Evolutionary conservation across 2,329 filamentous ascomycete genomes (phyloP).

Genomic region (Neonectria punicea): DNA sequence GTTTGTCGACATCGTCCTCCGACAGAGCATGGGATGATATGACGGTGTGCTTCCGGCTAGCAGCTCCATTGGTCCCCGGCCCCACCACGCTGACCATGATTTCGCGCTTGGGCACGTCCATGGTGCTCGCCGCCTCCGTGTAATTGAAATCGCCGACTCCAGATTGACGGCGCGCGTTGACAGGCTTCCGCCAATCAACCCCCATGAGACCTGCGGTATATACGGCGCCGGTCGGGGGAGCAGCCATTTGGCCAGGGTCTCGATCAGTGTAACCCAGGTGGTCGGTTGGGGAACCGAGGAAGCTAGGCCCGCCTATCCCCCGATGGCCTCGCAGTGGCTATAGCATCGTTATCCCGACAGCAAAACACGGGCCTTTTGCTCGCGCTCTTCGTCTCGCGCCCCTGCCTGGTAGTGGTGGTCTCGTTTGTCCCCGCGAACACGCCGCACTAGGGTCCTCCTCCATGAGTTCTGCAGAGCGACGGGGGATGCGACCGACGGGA

Average conservation of each 20-base stretch:
- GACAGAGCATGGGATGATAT: conserved; percentile 33
- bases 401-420: conserved; percentile 7
- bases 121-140: conserved; percentile 23
- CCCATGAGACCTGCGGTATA: conserved; percentile 37
- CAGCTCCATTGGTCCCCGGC: conserved; percentile 24
- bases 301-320: conserved; percentile 42
- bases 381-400: conserved; percentile 13
- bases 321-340: conserved; percentile 26
- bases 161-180: conserved; percentile 26
- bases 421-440: conserved; percentile 20
- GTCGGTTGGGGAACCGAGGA: conserved; percentile 41
- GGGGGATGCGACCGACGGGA: conserved; percentile 1
- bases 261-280: conserved; percentile 38
- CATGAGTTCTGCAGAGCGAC: conserved; percentile 15
- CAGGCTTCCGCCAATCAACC: conserved; percentile 37
- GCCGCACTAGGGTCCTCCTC: conserved; percentile 15
- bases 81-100: conserved; percentile 36
- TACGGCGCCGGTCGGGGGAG: conserved; percentile 28
- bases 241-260: conserved; percentile 32
- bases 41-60: conserved; percentile 29
- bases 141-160: conserved; percentile 34
- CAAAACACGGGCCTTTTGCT: conserved; percentile 10
- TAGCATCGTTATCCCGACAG: conserved; percentile 14
- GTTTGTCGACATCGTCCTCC: conserved; percentile 28
- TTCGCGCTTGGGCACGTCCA: conserved; percentile 35